These are phyloP conservation scores for Solanum virginianum DNA, from an alignment of 257 asterid species.

Conservation along the genomic window DNA sequence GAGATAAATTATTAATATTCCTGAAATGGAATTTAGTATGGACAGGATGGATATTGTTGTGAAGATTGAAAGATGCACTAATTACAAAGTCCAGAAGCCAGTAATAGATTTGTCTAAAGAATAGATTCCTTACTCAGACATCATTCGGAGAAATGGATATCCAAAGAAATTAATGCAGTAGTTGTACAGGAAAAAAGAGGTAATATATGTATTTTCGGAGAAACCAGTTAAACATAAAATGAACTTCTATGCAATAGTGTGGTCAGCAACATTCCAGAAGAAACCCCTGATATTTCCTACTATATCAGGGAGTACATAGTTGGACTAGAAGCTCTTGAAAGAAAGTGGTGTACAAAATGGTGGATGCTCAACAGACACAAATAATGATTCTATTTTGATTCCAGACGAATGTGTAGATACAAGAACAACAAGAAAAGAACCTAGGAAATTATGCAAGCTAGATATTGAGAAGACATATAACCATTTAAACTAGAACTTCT, in stretches of 20 bases:
- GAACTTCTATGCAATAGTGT: neutral
- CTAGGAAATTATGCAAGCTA: neutral
- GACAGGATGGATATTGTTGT: neutral
- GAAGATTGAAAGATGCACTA: neutral
- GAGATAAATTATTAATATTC: neutral
- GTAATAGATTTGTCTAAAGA: neutral
- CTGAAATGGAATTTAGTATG: neutral
- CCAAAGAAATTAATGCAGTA: neutral
- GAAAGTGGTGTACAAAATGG: neutral
- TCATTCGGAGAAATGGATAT: neutral
- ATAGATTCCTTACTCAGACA: neutral
- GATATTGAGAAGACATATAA: neutral
- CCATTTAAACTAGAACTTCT: neutral
- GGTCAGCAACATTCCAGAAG: neutral
- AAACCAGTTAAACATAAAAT: neutral
- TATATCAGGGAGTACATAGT: neutral
- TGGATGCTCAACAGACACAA: neutral
- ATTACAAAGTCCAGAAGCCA: neutral
- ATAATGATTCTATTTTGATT: neutral
- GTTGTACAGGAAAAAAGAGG: neutral
- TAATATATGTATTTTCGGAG: neutral
- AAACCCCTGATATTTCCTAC: neutral
- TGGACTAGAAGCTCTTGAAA: neutral
- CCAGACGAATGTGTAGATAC: neutral
- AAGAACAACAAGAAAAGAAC: neutral